Percentiles rank a stretch among this genome's conserved stretches.
phyloP scores from a whole-genome alignment of 1,284 basidiomycete genomes.

The Boletus semigastroideus region DNA sequence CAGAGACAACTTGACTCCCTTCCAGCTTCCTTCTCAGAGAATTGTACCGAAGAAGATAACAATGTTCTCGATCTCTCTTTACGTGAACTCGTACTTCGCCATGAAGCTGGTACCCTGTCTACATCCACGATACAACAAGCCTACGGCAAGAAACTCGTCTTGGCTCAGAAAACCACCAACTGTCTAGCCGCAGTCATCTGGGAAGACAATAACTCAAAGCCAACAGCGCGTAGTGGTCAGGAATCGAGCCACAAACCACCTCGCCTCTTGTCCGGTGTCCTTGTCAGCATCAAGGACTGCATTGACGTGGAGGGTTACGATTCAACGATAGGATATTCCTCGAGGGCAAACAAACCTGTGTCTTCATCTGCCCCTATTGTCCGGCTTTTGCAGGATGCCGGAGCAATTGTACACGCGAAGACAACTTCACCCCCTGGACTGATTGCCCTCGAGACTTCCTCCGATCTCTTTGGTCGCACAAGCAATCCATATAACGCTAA shows the following conservation, averaged over 20 bases:
- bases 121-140: slow-evolving; percentile 28
- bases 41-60: slow-evolving; percentile 29
- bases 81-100: slow-evolving; percentile 25
- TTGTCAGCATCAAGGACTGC: slow-evolving; percentile 34
- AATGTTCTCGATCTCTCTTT: slow-evolving; percentile 28
- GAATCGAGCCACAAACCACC: not conserved
- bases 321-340: slow-evolving; percentile 50
- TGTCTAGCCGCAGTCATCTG: slow-evolving; percentile 29
- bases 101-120: slow-evolving; percentile 21
- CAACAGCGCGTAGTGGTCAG: not conserved
- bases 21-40: slow-evolving; percentile 23
- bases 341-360: slow-evolving; percentile 39
- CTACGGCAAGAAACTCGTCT: slow-evolving; percentile 33
- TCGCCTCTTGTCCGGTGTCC: slow-evolving; percentile 31
- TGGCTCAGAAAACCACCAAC: slow-evolving; percentile 35
- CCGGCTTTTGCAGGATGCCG: slow-evolving; percentile 43
- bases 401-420: slow-evolving; percentile 54
- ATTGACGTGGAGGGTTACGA: slow-evolving; percentile 46
- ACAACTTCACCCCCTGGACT: slow-evolving; percentile 52
- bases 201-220: not conserved
- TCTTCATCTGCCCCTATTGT: slow-evolving; percentile 41
- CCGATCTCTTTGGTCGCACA: slow-evolving; percentile 52
- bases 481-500: slow-evolving; percentile 44
- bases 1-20: slow-evolving; percentile 22
- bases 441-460: slow-evolving; percentile 52